Evolutionary conservation across 2,329 filamentous ascomycete genomes (phyloP).

Genomic region (Neoarthrinium moseri): DNA sequence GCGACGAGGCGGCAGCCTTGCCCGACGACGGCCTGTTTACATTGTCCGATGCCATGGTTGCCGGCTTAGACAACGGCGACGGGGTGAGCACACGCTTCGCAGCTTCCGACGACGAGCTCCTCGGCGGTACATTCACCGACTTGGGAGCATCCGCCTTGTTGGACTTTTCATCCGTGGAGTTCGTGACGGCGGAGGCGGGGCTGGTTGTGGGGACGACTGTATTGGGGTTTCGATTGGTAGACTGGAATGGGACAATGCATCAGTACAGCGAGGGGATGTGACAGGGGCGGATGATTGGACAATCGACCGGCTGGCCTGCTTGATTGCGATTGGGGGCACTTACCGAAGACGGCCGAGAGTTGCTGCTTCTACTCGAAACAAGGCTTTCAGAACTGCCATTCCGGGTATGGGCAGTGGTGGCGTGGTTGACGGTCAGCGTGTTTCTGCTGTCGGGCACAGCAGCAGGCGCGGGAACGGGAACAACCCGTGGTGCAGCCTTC

Average conservation of each 20-base stretch:
- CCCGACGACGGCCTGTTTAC: constrained; percentile 21
- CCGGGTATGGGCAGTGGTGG: constrained; percentile 33
- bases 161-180: constrained; percentile 40
- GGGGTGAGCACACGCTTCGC: constrained; percentile 65
- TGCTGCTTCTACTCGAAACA: constrained; percentile 55
- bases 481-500: constrained; percentile 33
- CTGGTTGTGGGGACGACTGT: constrained; percentile 47
- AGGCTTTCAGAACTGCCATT: constrained; percentile 66
- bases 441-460: constrained; percentile 24
- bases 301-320: constrained; percentile 25
- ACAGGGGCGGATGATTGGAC: constrained; percentile 43
- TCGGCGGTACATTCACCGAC: constrained; percentile 57
- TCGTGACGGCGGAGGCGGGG: constrained; percentile 46
- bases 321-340: constrained; percentile 36
- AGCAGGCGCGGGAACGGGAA: constrained; percentile 28
- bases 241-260: constrained; percentile 40
- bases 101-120: constrained; percentile 64
- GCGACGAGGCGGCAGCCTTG: constrained; percentile 29
- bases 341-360: constrained; percentile 66
- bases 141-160: constrained; percentile 53
- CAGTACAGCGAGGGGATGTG: constrained; percentile 44
- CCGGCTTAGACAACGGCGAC: constrained; percentile 73
- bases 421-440: too few relatives aligned
- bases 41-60: constrained; percentile 57
- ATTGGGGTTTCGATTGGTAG: constrained; percentile 57